Conservation (phyloP, 768 basidiomycete species). For the Mycena kentingensis region DNA sequence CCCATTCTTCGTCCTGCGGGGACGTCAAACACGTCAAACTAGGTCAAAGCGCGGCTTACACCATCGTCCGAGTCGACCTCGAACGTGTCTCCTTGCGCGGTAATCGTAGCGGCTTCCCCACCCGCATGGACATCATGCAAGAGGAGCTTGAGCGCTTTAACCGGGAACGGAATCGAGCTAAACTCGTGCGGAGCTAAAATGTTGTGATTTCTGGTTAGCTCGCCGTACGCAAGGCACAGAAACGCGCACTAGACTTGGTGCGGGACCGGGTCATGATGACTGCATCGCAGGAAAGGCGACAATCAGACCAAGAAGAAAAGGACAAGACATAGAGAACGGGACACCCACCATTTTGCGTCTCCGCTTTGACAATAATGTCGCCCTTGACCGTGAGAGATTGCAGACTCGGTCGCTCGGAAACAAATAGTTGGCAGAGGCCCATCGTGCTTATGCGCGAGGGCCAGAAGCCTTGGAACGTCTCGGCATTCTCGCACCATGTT, state of each 20-base stretch:
- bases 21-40: neutral
- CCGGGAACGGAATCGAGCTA: constrained; percentile 81
- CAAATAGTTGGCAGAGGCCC: constrained; percentile 75
- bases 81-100: constrained; percentile 50
- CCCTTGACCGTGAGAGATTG: constrained; percentile 81
- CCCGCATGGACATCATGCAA: constrained; percentile 81
- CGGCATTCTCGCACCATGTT: constrained; percentile 93
- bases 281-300: constrained; percentile 34
- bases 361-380: constrained; percentile 82
- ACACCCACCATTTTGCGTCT: constrained; percentile 81
- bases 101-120: constrained; percentile 70
- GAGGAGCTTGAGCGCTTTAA: constrained; percentile 90
- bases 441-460: constrained; percentile 82
- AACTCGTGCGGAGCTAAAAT: constrained; percentile 80
- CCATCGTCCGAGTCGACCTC: constrained; percentile 79
- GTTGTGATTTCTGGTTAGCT: constrained; percentile 23
- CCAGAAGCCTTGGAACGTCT: constrained; percentile 96
- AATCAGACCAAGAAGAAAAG: constrained; percentile 7
- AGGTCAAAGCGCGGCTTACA: constrained; percentile 40
- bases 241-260: constrained; percentile 75
- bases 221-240: constrained; percentile 11
- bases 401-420: constrained; percentile 64
- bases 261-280: constrained; percentile 97
- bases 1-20: constrained; percentile 86
- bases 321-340: too few species aligned